Base-by-base conservation (phyloP, 2,329 filamentous ascomycete species). In the Fusarium incarnatum region DNA sequence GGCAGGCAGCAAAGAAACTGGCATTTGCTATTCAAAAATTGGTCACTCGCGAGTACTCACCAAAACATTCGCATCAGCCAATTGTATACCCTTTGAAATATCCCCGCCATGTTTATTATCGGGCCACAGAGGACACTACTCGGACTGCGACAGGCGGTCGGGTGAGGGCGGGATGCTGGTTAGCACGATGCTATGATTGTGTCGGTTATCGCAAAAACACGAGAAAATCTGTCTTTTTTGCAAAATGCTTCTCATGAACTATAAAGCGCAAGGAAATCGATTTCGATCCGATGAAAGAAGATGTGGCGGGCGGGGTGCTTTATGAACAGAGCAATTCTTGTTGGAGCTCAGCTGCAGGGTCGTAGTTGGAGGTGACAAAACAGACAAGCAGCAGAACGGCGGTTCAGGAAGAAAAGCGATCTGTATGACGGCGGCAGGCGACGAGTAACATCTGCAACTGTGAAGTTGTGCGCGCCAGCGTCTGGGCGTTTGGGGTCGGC, bases 31-130 rank as follows among this genome's bases (percentile, higher is more conserved):
- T 56, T 56, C 48, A 57, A 58, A 56, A 45, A 54, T 55, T 54
- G 46, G 40, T 41, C 52, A 56, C 56, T 57, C 34, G 41, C 30
- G 62, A 32, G 58, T 52, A 87, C 89, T 85, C 78, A 98, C 95
- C 96, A 99, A 84, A 99, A 98, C 78, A 96, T 92, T 86, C 95
- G 91, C 84, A 99, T 85, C 81, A 98, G 87, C 95, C 95, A 98
- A 89, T 98, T 96, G 86, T 98, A 98, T 81, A 99, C 91, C 83
- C 91, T 92, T 79, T 92, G 92, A 83, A 99, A 97, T 80, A 99
- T 85, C 76, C 93, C 92, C 77, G 94, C 92, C 94, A 98, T 98
- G 46, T 82, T 76, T 64, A 64, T 65, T 71, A 59, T 73, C 67
- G 60, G 61, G 58, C 46, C 56, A 63, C 73, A 56, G 58, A 71